These are phyloP conservation scores for Debaryomyces coudertii DNA, from an alignment of 1,139 yeast species.

Conservation along the genomic window DNA sequence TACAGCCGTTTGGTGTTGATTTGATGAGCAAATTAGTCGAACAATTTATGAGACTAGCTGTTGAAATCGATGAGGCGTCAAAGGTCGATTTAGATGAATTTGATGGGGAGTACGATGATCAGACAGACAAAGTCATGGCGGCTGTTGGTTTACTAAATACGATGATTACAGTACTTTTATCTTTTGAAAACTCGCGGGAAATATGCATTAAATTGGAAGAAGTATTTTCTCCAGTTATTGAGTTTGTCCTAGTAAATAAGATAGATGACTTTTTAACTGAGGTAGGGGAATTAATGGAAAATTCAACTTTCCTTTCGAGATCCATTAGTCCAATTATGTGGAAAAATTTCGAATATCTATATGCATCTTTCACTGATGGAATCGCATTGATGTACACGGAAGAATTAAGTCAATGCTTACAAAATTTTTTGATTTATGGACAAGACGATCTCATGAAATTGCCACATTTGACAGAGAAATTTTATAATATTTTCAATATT, in stretches of 20 bases:
- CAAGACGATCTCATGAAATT: slow-evolving; percentile 45
- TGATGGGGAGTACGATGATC: slow-evolving; percentile 49
- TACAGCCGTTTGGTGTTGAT: slow-evolving; percentile 92
- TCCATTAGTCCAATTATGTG: slow-evolving; percentile 76
- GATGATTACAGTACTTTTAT: slow-evolving; percentile 80
- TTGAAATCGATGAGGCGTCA: slow-evolving; percentile 67
- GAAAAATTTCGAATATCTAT: slow-evolving; percentile 63
- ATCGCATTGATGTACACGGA: slow-evolving; percentile 67
- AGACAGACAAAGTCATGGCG: slow-evolving; percentile 82
- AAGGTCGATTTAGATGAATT: slow-evolving; percentile 50
- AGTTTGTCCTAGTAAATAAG: slow-evolving; percentile 61
- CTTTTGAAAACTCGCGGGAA: slow-evolving; percentile 80
- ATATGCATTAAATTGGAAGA: slow-evolving; percentile 70
- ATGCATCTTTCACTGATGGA: slow-evolving; percentile 56
- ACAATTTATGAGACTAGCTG: slow-evolving; percentile 75
- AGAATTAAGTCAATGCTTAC: slow-evolving; percentile 75
- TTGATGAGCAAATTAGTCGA: slow-evolving; percentile 78
- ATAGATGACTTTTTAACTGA: slow-evolving; percentile 84
- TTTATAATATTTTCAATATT: slow-evolving; percentile 39
- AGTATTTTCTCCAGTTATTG: slow-evolving; percentile 73
- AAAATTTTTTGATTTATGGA: slow-evolving; percentile 80
- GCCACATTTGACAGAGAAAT: slow-evolving; percentile 25
- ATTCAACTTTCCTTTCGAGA: slow-evolving; percentile 76
- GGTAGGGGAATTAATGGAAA: slow-evolving; percentile 81
- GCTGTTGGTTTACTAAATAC: slow-evolving; percentile 88